phyloP scores from a whole-genome alignment of 1,284 basidiomycete species.

The Quambalaria eucalypti region DNA sequence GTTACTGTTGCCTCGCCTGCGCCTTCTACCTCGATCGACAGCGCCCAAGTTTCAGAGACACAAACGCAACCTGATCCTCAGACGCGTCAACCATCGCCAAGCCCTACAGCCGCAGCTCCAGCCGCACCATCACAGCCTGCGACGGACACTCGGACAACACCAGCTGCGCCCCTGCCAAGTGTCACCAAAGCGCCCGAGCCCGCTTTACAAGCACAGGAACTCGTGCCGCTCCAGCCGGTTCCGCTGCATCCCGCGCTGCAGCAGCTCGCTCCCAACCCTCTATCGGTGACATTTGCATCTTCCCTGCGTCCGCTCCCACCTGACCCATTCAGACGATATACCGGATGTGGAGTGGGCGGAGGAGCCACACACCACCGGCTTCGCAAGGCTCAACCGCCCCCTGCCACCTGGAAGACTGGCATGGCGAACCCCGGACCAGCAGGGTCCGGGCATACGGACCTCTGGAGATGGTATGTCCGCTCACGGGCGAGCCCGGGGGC shows the following conservation, averaged over 20 bases:
- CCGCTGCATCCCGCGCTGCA: conserved; percentile 35
- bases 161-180: conserved; percentile 4
- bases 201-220: background rate
- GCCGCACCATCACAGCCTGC: background rate
- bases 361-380: conserved; percentile 39
- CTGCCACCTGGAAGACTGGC: background rate
- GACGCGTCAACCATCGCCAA: too few relatives aligned
- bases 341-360: conserved; percentile 34
- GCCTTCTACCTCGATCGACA: too few relatives aligned
- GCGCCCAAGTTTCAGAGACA: too few relatives aligned
- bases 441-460: conserved; percentile 29
- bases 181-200: background rate
- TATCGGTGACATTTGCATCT: conserved; percentile 43
- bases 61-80: too few relatives aligned
- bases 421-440: conserved; percentile 21
- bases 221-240: background rate
- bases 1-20: too few relatives aligned
- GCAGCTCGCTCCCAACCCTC: conserved; percentile 37
- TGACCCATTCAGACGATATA: conserved; percentile 39
- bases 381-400: conserved; percentile 13
- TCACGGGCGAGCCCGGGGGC: conserved; percentile 37
- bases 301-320: conserved; percentile 41
- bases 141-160: background rate
- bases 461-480: conserved; percentile 40
- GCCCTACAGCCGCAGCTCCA: background rate